phyloP scores from a whole-genome alignment of 2,329 filamentous ascomycete genomes.

The Botrytis medusae region DNA sequence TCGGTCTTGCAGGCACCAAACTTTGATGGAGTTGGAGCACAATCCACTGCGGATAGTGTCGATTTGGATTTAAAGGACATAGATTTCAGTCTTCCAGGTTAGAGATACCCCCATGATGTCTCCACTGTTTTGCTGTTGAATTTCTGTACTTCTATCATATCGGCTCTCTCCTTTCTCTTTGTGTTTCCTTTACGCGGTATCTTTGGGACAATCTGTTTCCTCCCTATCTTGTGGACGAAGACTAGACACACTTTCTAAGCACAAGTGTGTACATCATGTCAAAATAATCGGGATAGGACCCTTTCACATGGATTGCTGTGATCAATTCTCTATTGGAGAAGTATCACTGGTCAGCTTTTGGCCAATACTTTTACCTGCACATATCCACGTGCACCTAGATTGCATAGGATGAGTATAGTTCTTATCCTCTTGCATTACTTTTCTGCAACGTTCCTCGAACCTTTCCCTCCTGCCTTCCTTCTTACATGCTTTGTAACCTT shows the following conservation, averaged over 20 bases:
- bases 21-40: slow-evolving; percentile 26
- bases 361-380: slow-evolving; percentile 2
- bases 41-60: slow-evolving; percentile 20
- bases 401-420: slow-evolving; percentile 9
- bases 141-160: not conserved
- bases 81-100: slow-evolving; percentile 25
- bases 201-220: not conserved
- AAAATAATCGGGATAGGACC: slow-evolving; percentile 3
- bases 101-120: slow-evolving; percentile 7
- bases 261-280: slow-evolving; percentile 17
- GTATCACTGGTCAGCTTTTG: slow-evolving; percentile 7
- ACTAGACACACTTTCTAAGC: not conserved
- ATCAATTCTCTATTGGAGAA: slow-evolving; percentile 6
- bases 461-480: not conserved
- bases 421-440: slow-evolving; percentile 18
- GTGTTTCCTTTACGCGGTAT: not conserved
- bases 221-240: not conserved
- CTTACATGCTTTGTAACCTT: not conserved
- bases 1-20: slow-evolving; percentile 50
- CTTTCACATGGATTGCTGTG: slow-evolving; percentile 1
- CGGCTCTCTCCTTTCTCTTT: not conserved
- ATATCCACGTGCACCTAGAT: slow-evolving; percentile 7
- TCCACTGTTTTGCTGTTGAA: slow-evolving; percentile 2
- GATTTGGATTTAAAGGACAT: slow-evolving; percentile 29
- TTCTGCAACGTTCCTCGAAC: not conserved